A percentile compares a stretch with the other conserved stretches of the same genome.
phyloP scores from a whole-genome alignment of 768 basidiomycete genomes.

The Psilocybe subaeruginosa region DNA sequence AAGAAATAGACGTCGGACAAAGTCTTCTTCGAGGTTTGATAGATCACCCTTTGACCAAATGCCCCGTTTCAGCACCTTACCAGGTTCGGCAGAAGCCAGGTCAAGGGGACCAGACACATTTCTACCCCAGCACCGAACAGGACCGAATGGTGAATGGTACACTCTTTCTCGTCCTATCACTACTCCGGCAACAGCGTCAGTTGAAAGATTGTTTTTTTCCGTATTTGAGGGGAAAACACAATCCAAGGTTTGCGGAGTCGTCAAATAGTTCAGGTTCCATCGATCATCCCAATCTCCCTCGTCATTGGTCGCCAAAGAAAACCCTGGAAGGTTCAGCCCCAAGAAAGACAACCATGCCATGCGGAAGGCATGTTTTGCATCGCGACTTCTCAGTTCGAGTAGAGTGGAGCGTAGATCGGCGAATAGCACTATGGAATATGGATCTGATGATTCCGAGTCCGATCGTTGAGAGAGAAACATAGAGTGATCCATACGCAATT shows the following conservation, averaged over 20 bases:
- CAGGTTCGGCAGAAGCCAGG: conserved; percentile 22
- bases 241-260: conserved; percentile 45
- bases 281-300: conserved; percentile 64
- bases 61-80: conserved; percentile 30
- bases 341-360: conserved; percentile 70
- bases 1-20: conserved; percentile 61
- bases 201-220: conserved; percentile 36
- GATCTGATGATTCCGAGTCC: conserved; percentile 58
- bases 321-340: conserved; percentile 75
- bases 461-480: conserved; percentile 57
- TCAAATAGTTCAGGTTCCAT: conserved; percentile 59
- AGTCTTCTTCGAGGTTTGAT: conserved; percentile 46
- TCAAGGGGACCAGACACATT: conserved; percentile 62
- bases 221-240: conserved; percentile 52
- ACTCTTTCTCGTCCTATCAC: conserved; percentile 68
- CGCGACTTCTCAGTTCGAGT: conserved; percentile 44
- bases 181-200: conserved; percentile 68
- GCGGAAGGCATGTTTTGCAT: conserved; percentile 60
- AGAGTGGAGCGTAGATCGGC: conserved; percentile 68
- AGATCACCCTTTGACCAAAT: conserved; percentile 53
- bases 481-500: conserved; percentile 49
- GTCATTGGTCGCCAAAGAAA: conserved; percentile 36
- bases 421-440: conserved; percentile 74
- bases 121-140: conserved; percentile 67
- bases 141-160: conserved; percentile 65